Base-by-base conservation (phyloP, 1,284 basidiomycete species). In the Sanghuangporus sanghuang region DNA sequence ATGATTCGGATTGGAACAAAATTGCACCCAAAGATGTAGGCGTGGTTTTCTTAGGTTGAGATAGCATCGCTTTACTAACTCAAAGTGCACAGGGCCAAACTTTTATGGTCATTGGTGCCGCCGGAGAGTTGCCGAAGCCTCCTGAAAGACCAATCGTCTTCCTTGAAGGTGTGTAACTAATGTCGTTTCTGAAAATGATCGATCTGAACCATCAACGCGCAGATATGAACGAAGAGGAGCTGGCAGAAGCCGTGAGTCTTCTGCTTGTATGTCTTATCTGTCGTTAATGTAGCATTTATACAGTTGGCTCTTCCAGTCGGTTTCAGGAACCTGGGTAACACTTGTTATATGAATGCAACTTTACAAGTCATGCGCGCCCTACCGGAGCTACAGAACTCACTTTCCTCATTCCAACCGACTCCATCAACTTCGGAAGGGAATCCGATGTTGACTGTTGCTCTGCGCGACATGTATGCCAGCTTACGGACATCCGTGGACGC, bases 321-420 rank as follows among this genome's bases (percentile, higher is more conserved):
- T 14, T 75, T 90, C 69, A 81, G 77, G 73, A 87, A 91, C 70
- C 77, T 93, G 52, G 94, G 94, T 46, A 96, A 96, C 73, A 96
- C 93, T 0, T 96, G 94, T 71, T 98, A 98, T 76, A 93, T 98
- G 86, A 98, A 98, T 72, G 89, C 96, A 6, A 95, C 93, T 0
- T 79, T 99, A 1, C 96, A 99, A 77, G 90, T 93, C 14, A 81
- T 99, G 67, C 89, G 94, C 18, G 87, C 90, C 2, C 91, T 99
- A 61, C 95, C 95, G 0, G 94, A 98, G 71, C 81, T 99, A 1
- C 89, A 91, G 69, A 73, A 78, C 1, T 88, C 91, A 1, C 79
- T 96, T 21, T 74, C 74, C 66, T 74, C 75, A 86, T 90, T 71
- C 69, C 84, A 75, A 1, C n/a, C 14, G 38, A 44, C 6, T 18